Conservation (phyloP, 129 eudicot species). For the Saposhnikovia divaricata region DNA sequence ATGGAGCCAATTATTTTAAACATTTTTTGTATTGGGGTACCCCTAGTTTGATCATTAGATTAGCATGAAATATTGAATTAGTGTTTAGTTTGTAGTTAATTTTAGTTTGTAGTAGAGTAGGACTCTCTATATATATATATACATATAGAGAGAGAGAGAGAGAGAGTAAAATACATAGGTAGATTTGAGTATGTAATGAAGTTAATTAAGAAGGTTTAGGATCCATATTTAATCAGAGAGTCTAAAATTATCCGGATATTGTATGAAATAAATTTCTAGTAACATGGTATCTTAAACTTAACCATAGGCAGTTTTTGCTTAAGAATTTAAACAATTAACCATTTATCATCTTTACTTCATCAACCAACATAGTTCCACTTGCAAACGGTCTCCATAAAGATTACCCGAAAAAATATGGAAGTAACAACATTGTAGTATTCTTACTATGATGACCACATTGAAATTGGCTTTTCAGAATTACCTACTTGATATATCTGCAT, state of each 20-base stretch:
- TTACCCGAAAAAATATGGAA: not conserved
- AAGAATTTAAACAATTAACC: not conserved
- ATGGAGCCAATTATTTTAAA: too few species aligned
- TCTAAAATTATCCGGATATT: not conserved
- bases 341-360: too few species aligned
- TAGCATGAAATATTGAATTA: too few species aligned
- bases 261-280: not conserved
- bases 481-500: not conserved
- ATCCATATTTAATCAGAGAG: not conserved
- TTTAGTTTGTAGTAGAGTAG: too few species aligned
- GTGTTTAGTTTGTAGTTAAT: too few species aligned
- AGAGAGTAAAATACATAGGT: not conserved
- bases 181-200: not conserved
- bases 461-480: not conserved
- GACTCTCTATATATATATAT: too few species aligned
- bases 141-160: too few species aligned
- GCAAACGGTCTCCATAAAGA: not conserved
- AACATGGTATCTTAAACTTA: not conserved
- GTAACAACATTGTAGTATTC: not conserved
- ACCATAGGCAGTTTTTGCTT: not conserved
- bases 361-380: not conserved
- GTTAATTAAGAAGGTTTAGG: not conserved
- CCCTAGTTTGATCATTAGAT: too few species aligned
- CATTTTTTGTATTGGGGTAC: too few species aligned
- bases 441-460: not conserved